phyloP scores from a whole-genome alignment of 306 rosid genomes.

The Quercus aquifolioides region DNA sequence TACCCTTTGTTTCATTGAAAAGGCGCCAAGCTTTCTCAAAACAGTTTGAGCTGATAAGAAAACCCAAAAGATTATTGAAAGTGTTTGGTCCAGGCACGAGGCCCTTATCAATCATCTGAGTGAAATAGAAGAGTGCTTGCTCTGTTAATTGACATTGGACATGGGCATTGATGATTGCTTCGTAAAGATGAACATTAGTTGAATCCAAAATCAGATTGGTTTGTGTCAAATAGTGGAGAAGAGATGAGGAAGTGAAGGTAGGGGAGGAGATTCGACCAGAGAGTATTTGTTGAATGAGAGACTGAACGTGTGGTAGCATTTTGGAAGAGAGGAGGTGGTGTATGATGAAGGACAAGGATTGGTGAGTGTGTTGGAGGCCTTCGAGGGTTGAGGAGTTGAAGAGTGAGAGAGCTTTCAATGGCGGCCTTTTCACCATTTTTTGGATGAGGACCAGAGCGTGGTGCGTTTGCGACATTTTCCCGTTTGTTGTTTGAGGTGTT shows the following conservation, averaged over 20 bases:
- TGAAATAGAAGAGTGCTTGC: conserved; percentile 46
- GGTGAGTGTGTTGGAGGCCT: conserved; percentile 42
- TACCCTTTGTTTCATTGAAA: conserved; percentile 39
- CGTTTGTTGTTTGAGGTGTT: too few species aligned
- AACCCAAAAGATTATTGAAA: conserved; percentile 51
- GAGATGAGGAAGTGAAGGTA: conserved; percentile 40
- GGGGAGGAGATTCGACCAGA: conserved; percentile 44
- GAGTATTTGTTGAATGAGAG: conserved; percentile 44
- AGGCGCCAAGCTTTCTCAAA: conserved; percentile 51
- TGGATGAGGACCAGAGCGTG: conserved; percentile 48
- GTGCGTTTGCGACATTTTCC: conserved; percentile 29
- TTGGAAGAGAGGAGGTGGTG: conserved; percentile 41
- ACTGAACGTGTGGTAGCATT: conserved; percentile 42
- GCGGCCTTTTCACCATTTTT: conserved; percentile 64
- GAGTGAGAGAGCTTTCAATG: conserved; percentile 44
- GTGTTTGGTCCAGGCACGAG: conserved; percentile 45
- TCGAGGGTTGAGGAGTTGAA: conserved; percentile 34
- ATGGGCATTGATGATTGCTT: conserved; percentile 53
- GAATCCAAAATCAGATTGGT: conserved; percentile 17
- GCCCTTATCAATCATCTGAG: conserved; percentile 44
- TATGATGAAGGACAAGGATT: conserved; percentile 50
- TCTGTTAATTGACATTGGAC: conserved; percentile 45
- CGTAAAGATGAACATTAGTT: conserved; percentile 24
- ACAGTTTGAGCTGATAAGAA: conserved; percentile 38
- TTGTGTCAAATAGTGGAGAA: conserved; percentile 42